These are phyloP conservation scores for Fraxinus americana DNA, from an alignment of 257 asterid genomes.

Conservation along the genomic window DNA sequence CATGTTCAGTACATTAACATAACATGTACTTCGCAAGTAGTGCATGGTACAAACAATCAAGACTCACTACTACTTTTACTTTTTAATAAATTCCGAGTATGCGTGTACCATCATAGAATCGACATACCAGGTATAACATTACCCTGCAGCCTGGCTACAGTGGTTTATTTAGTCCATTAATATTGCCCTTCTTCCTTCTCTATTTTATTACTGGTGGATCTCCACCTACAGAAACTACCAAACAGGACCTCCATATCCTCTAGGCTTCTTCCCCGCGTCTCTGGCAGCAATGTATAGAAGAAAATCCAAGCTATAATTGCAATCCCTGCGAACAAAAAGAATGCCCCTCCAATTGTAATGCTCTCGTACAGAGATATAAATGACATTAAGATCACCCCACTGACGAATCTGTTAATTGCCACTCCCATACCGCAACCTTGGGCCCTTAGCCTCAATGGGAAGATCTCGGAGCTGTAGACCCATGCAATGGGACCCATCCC, in stretches of 20 bases:
- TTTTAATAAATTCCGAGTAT: too few species aligned
- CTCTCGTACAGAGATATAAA: constrained; percentile 38
- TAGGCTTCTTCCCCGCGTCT: constrained; percentile 39
- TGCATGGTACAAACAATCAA: too few species aligned
- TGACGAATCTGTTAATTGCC: constrained; percentile 30
- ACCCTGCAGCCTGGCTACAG: not conserved
- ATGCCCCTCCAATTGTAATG: constrained; percentile 46
- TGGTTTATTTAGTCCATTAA: not conserved
- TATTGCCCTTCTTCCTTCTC: constrained; percentile 1
- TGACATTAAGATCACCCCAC: constrained; percentile 37
- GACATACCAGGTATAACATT: too few species aligned
- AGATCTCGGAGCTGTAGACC: constrained; percentile 44
- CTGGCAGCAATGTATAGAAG: constrained; percentile 47
- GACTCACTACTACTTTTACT: too few species aligned
- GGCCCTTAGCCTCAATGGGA: constrained; percentile 43
- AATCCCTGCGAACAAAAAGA: constrained; percentile 37
- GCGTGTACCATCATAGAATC: too few species aligned
- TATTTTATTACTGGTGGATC: constrained; percentile 27
- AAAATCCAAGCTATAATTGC: constrained; percentile 35
- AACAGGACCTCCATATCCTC: constrained; percentile 52
- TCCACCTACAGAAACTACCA: constrained; percentile 46
- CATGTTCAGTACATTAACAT: too few species aligned
- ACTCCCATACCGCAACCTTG: constrained; percentile 48
- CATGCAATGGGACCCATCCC: constrained; percentile 47
- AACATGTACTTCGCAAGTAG: too few species aligned